Percentiles rank a stretch among this genome's conserved stretches.
These are phyloP conservation scores for Phaeosphaeriaceae sp. DNA, from an alignment of 2,329 filamentous ascomycete species.

Conservation along the genomic window DNA sequence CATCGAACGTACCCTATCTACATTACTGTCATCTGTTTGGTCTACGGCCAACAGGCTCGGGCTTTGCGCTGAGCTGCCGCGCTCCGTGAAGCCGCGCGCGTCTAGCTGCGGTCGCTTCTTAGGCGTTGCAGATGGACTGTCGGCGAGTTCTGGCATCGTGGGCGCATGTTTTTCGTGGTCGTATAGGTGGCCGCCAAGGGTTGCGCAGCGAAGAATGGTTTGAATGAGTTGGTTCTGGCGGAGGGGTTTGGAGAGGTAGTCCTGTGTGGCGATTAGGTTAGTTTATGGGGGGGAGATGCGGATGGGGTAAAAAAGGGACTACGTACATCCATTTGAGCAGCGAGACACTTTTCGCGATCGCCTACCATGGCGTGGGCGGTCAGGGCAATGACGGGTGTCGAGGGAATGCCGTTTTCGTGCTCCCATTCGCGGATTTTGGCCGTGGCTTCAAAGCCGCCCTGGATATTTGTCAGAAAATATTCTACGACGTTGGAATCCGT, in stretches of 20 bases:
- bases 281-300: background rate
- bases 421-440: constrained; percentile 97
- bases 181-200: constrained; percentile 81
- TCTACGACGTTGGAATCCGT: background rate
- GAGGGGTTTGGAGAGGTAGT: constrained; percentile 94
- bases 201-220: constrained; percentile 95
- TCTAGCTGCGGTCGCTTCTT: constrained; percentile 61
- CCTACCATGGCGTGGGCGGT: constrained; percentile 99
- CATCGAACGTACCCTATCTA: constrained; percentile 59
- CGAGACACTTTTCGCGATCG: constrained; percentile 96
- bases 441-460: constrained; percentile 96
- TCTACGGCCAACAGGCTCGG: constrained; percentile 67
- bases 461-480: background rate
- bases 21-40: constrained; percentile 66
- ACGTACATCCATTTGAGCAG: constrained; percentile 88
- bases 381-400: constrained; percentile 94
- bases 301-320: background rate
- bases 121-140: constrained; percentile 8
- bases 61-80: constrained; percentile 67
- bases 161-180: constrained; percentile 64
- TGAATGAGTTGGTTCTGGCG: constrained; percentile 98
- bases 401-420: constrained; percentile 75
- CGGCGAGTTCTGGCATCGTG: constrained; percentile 29
- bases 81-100: constrained; percentile 72
- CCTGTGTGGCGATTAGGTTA: constrained; percentile 49